These are phyloP conservation scores for Asterophora lycoperdoides DNA, from an alignment of 768 basidiomycete species.

Conservation along the genomic window DNA sequence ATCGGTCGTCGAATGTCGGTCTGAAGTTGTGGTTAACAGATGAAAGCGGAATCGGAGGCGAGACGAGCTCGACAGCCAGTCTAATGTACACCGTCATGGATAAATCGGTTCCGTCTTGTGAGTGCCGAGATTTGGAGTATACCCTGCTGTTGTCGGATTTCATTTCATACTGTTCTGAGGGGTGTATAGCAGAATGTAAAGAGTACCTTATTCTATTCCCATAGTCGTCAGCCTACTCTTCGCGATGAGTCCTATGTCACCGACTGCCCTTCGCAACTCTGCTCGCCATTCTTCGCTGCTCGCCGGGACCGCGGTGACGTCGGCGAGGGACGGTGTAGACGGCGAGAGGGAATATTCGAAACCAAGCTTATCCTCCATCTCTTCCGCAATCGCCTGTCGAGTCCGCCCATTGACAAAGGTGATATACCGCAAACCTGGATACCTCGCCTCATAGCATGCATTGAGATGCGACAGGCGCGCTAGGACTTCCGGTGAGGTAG, in stretches of 20 bases:
- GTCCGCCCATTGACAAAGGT: slow-evolving; percentile 89
- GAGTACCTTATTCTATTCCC: slow-evolving; percentile 30
- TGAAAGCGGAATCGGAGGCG: slow-evolving; percentile 14
- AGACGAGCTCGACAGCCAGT: slow-evolving; percentile 8
- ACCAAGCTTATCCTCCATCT: slow-evolving; percentile 70
- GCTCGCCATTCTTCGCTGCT: slow-evolving; percentile 49
- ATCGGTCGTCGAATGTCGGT: neutral
- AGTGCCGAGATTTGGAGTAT: neutral
- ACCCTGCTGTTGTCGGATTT: slow-evolving; percentile 3
- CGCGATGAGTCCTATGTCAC: slow-evolving; percentile 73
- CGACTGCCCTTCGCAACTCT: slow-evolving; percentile 71
- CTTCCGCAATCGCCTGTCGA: slow-evolving; percentile 63
- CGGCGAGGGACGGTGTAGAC: slow-evolving; percentile 34
- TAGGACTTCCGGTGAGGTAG: slow-evolving; percentile 72
- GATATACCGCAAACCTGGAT: slow-evolving; percentile 79
- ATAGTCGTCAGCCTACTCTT: slow-evolving; percentile 56
- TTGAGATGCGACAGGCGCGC: slow-evolving; percentile 73
- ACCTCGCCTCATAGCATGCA: slow-evolving; percentile 66
- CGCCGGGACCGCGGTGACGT: slow-evolving; percentile 33
- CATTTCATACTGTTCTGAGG: neutral
- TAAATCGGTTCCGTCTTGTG: neutral
- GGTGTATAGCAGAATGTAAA: neutral
- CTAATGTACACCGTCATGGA: slow-evolving; percentile 8
- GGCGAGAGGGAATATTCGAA: slow-evolving; percentile 47
- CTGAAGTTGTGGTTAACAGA: slow-evolving; percentile 6